Conservation (phyloP, 192 early-diverging fungal genomes). For the Dispira parvispora region DNA sequence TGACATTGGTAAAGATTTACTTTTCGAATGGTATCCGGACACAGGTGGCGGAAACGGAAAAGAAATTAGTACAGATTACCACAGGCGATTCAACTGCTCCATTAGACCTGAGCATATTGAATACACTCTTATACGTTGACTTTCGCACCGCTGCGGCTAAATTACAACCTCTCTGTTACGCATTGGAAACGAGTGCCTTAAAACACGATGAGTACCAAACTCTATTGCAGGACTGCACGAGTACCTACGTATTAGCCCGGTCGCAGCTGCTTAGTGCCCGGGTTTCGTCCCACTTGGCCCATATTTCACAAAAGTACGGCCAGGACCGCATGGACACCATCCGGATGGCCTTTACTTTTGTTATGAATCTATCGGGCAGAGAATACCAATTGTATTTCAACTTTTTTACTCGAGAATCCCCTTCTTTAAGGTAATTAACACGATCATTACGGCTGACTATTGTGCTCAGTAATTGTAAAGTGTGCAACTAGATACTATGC, state of each 20-base stretch:
- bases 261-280: constrained; percentile 46
- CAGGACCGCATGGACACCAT: constrained; percentile 14
- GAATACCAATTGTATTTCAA: constrained; percentile 64
- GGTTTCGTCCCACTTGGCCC: constrained; percentile 40
- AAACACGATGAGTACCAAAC: constrained; percentile 52
- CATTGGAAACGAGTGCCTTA: constrained; percentile 58
- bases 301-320: constrained; percentile 12
- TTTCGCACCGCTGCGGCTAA: constrained; percentile 50
- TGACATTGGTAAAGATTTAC: constrained; percentile 87
- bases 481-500: not conserved
- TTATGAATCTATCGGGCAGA: constrained; percentile 68
- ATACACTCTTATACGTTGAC: constrained; percentile 48
- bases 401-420: constrained; percentile 36
- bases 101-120: constrained; percentile 8
- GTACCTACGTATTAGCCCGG: constrained; percentile 57
- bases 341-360: constrained; percentile 54
- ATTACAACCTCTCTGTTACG: constrained; percentile 42
- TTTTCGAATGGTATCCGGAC: constrained; percentile 51
- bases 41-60: constrained; percentile 41
- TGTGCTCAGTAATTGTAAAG: not conserved
- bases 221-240: constrained; percentile 56
- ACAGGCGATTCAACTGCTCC: not conserved
- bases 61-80: constrained; percentile 27
- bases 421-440: not conserved
- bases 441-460: not conserved